Evolutionary conservation across 1,284 basidiomycete species (phyloP).

Genomic region (Volvariella surrecta): DNA sequence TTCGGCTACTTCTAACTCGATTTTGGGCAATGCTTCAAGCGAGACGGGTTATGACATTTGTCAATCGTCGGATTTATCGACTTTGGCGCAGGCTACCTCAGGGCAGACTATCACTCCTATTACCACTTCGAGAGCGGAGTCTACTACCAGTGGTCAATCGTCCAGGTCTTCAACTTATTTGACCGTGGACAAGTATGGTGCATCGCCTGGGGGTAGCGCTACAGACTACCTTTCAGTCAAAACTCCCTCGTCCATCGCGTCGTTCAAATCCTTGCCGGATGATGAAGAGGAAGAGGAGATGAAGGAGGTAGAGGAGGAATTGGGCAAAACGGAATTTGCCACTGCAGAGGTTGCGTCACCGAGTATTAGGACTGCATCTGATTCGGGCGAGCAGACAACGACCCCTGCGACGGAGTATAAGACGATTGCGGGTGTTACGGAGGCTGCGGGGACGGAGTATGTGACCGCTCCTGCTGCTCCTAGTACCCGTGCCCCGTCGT

Average conservation of each 20-base stretch:
- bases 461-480: too few relatives aligned
- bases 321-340: constrained; percentile 36
- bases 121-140: constrained; percentile 4
- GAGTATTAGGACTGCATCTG: constrained; percentile 40
- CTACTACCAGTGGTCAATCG: background rate
- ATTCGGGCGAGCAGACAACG: too few relatives aligned
- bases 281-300: too few relatives aligned
- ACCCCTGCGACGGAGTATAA: constrained; percentile 22
- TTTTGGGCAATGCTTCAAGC: constrained; percentile 15
- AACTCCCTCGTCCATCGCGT: constrained; percentile 22
- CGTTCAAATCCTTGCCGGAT: constrained; percentile 30
- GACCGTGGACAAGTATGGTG: constrained; percentile 17
- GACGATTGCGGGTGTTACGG: too few relatives aligned
- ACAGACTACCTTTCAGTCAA: constrained; percentile 31
- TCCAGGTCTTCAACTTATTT: background rate
- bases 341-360: constrained; percentile 42
- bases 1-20: too few relatives aligned
- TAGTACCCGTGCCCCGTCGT: constrained; percentile 11
- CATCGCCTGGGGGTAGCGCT: constrained; percentile 28
- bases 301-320: too few relatives aligned
- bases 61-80: constrained; percentile 36
- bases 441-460: too few relatives aligned
- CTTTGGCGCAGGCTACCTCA: constrained; percentile 23
- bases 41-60: constrained; percentile 44
- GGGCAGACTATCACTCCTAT: constrained; percentile 24